These are phyloP conservation scores for Pterocarpus santalinus DNA, from an alignment of 306 rosid species.

Conservation along the genomic window DNA sequence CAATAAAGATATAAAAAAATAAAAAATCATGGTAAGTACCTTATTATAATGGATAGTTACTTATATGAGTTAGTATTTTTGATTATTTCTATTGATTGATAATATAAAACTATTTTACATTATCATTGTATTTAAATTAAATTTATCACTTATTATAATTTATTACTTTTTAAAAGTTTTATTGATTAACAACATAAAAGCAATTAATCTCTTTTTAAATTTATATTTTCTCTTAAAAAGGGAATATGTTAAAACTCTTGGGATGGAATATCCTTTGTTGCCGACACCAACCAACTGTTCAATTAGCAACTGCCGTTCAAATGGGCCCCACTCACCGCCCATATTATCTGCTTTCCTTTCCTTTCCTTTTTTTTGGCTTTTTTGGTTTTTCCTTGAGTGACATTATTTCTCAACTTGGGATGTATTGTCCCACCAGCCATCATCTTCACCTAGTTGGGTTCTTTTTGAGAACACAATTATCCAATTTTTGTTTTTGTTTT, in stretches of 20 bases:
- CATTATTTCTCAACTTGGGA: too few species aligned
- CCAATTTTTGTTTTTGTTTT: background rate
- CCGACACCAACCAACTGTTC: slow-evolving; percentile 46
- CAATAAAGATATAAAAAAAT: too few species aligned
- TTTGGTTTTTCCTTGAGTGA: background rate
- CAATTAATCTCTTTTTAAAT: too few species aligned
- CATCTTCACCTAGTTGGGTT: background rate
- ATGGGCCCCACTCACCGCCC: slow-evolving; percentile 42
- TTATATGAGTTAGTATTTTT: too few species aligned
- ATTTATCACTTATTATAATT: too few species aligned
- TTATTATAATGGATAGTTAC: too few species aligned
- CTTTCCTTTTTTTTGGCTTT: background rate
- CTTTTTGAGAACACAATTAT: background rate
- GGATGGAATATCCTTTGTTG: slow-evolving; percentile 41
- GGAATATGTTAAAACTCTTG: background rate
- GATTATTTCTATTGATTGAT: too few species aligned
- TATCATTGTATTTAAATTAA: too few species aligned
- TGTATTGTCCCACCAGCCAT: background rate
- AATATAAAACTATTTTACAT: too few species aligned
- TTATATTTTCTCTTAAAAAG: background rate
- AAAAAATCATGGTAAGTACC: too few species aligned
- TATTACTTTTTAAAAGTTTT: too few species aligned
- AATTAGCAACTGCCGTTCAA: slow-evolving; percentile 42
- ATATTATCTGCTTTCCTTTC: background rate
- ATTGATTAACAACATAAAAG: too few species aligned